Percentiles rank a stretch among this genome's conserved stretches.
These are phyloP conservation scores for Poterioochromonas sp. DNA, from an alignment of 352 stramenopile species.

Conservation along the genomic window DNA sequence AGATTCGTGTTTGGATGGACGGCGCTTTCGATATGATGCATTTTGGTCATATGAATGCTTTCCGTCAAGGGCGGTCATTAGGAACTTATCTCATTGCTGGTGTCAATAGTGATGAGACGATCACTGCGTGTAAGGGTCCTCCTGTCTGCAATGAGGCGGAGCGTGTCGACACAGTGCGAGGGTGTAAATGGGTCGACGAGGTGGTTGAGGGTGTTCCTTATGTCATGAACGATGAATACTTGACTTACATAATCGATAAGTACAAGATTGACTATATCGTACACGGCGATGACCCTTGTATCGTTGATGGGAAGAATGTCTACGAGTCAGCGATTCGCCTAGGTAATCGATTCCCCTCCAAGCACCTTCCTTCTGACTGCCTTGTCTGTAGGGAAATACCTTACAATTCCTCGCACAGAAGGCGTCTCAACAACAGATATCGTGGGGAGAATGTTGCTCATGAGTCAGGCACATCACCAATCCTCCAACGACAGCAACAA, in stretches of 20 bases:
- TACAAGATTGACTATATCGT: slow-evolving; percentile 97
- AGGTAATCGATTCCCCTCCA: too few species aligned
- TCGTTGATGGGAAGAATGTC: slow-evolving; percentile 95
- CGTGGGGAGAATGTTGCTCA: slow-evolving; percentile 91
- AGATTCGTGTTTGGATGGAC: slow-evolving; percentile 96
- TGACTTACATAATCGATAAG: slow-evolving; percentile 90
- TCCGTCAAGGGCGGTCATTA: slow-evolving; percentile 84
- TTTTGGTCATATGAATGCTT: slow-evolving; percentile 99
- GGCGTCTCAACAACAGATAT: slow-evolving; percentile 97
- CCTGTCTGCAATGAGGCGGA: slow-evolving; percentile 94
- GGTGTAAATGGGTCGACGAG: slow-evolving; percentile 97
- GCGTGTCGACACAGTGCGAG: slow-evolving; percentile 81
- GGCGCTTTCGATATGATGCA: slow-evolving; percentile 99
- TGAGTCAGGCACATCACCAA: slow-evolving; percentile 82
- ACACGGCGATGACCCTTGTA: slow-evolving; percentile 96
- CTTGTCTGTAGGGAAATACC: too few species aligned
- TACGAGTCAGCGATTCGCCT: slow-evolving; percentile 90
- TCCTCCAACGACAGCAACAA: neutral
- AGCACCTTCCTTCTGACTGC: slow-evolving; percentile 40
- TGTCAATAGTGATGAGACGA: slow-evolving; percentile 94
- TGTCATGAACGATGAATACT: slow-evolving; percentile 95
- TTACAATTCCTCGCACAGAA: slow-evolving; percentile 87
- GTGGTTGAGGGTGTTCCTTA: slow-evolving; percentile 93
- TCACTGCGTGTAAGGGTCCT: slow-evolving; percentile 83
- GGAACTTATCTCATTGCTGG: slow-evolving; percentile 94